Base-by-base conservation (phyloP, 495 filamentous ascomycete genomes). In the Talaromyces borbonicus region DNA sequence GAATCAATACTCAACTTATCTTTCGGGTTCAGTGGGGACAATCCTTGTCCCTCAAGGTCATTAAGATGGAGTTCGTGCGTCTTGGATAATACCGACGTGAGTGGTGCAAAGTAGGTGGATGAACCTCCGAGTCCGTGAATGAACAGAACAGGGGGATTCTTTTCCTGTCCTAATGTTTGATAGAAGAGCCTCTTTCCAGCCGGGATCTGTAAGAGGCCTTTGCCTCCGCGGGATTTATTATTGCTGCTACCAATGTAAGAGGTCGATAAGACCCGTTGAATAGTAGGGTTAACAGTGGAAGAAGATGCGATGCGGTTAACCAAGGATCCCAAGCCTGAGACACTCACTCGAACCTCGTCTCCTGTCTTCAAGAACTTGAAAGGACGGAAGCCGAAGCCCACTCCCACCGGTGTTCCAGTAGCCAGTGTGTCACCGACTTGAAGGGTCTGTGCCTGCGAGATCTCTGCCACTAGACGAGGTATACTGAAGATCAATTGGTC, bases 391-490 rank as follows among this genome's bases (percentile, higher is more conserved):
- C 74, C 72, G 43, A 78, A 65, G 3, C 73, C 74, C 14, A 78
- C 73, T 18, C 73, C 72, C 4, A 70, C 69, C 16, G 73, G 74
- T 57, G 84, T 89, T 45, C 84, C 84, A 20, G 84, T 87, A 46
- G 84, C 85, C 39, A 89, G 80, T 15, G 86, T 35, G 59, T 87
- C 82, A 1, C 85, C 85, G 3, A 75, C 77, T 39, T 83, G 56
- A 19, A 87, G 56, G 5, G 83, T 87, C 23, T 78, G 81, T 23
- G 78, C 83, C 50, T 74, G 76, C 47, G 73, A 79, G 22, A 90
- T 59, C 49, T 83, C 79, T 0, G 73, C 60, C 49, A 88, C 79
- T 1, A 79, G 79, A 53, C 77, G 68, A 20, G 69, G 76, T 15
- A 87, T 74, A 40, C 68, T 67, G 59, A 87, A 90, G 26, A 88